Percentiles rank a stretch among this genome's conserved stretches.
phyloP scores from a whole-genome alignment of 352 stramenopile genomes.

The Blastocystis sp. region DNA sequence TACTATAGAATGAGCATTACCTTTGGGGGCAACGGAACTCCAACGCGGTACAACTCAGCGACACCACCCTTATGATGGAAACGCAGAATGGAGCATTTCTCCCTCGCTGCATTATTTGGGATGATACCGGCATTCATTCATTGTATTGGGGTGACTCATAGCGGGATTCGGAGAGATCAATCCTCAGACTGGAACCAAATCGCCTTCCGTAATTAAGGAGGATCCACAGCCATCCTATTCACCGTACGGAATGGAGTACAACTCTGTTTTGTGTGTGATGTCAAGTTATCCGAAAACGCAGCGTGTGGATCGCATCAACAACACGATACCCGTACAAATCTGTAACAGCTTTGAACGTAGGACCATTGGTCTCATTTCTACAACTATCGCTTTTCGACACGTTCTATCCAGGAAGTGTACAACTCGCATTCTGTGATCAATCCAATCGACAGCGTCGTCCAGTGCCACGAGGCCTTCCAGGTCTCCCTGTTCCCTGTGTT shows the following conservation, averaged over 20 bases:
- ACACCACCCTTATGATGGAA: constrained; percentile 1
- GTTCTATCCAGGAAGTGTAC: constrained; percentile 4
- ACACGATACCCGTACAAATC: neutral
- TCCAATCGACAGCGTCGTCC: neutral
- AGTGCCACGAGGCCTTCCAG: neutral
- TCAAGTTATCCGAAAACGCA: neutral
- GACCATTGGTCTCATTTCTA: constrained; percentile 19
- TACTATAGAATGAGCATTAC: constrained; percentile 1
- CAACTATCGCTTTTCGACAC: neutral
- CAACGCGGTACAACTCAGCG: neutral
- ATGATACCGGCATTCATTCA: neutral
- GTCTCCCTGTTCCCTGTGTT: neutral
- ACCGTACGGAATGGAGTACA: neutral
- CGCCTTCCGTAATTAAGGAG: neutral
- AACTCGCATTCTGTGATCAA: neutral
- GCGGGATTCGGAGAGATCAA: constrained; percentile 26
- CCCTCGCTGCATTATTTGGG: constrained; percentile 19
- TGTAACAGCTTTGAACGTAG: neutral
- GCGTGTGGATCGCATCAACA: neutral
- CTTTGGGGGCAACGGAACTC: neutral
- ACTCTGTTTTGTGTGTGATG: neutral
- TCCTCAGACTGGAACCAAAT: constrained; percentile 14
- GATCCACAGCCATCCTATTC: neutral
- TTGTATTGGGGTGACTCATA: neutral
- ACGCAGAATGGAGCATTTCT: neutral